Percentiles rank a stretch among this genome's conserved stretches.
Evolutionary conservation across 768 basidiomycete species (phyloP).

Genomic region (Rhizopogon vesiculosus): DNA sequence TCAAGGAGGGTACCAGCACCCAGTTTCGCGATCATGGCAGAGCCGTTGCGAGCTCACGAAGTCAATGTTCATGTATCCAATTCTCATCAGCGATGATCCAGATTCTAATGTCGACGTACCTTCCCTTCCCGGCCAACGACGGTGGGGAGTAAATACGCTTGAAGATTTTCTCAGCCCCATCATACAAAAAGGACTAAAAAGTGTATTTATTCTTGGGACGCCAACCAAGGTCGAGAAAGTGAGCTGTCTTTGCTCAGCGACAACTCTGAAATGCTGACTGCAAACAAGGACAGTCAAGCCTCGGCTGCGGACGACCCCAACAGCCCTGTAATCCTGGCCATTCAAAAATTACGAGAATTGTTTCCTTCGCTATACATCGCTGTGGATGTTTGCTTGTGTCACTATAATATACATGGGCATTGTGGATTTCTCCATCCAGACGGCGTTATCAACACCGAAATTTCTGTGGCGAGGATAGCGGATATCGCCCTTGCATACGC

Average conservation of each 20-base stretch:
- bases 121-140: slow-evolving; percentile 77
- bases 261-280: too few relatives aligned
- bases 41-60: slow-evolving; percentile 75
- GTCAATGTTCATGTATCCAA: slow-evolving; percentile 98
- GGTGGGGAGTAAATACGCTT: slow-evolving; percentile 95
- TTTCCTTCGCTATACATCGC: slow-evolving; percentile 88
- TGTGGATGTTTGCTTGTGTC: slow-evolving; percentile 95
- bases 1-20: slow-evolving; percentile 92
- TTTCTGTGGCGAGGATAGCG: slow-evolving; percentile 81
- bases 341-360: slow-evolving; percentile 65
- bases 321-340: slow-evolving; percentile 93
- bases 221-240: too few relatives aligned
- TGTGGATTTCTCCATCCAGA: slow-evolving; percentile 78
- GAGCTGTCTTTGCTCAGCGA: too few relatives aligned
- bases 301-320: slow-evolving; percentile 84
- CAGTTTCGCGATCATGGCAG: slow-evolving; percentile 91
- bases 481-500: slow-evolving; percentile 92
- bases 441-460: slow-evolving; percentile 69
- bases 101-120: slow-evolving; percentile 76
- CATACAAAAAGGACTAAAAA: slow-evolving; percentile 83
- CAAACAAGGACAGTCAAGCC: slow-evolving; percentile 65
- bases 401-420: slow-evolving; percentile 97
- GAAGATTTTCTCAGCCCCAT: slow-evolving; percentile 75
- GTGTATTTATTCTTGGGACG: slow-evolving; percentile 39
- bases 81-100: slow-evolving; percentile 96